phyloP scores from a whole-genome alignment of 1,284 basidiomycete genomes.

The Moniliella sp. region DNA sequence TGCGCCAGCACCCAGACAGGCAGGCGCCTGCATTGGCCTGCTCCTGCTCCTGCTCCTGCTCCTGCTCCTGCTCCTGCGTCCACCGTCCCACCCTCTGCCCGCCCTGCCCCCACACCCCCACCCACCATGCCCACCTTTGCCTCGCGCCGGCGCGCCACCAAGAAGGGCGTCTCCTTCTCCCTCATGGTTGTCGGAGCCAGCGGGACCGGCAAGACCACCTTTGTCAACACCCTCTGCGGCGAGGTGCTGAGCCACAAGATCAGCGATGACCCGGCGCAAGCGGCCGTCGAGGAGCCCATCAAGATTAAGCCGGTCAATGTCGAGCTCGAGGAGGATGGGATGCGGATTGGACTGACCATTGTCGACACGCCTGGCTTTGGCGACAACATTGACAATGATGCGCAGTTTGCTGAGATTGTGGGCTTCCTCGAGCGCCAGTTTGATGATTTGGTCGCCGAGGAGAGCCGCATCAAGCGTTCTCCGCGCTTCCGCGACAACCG shows the following conservation, averaged over 20 bases:
- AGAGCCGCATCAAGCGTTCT: slow-evolving; percentile 97
- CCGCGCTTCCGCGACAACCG: slow-evolving; percentile 89
- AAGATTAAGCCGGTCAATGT: slow-evolving; percentile 46
- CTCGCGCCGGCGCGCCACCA: slow-evolving; percentile 24
- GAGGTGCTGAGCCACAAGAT: slow-evolving; percentile 48
- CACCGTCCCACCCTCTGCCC: too few species aligned
- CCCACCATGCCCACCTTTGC: too few species aligned
- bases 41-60: too few species aligned
- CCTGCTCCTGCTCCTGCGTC: too few species aligned
- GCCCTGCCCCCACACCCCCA: too few species aligned
- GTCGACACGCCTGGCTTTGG: slow-evolving; percentile 98
- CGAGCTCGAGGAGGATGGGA: slow-evolving; percentile 91
- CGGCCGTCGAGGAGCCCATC: slow-evolving; percentile 80
- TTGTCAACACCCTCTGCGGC: slow-evolving; percentile 27
- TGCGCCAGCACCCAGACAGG: too few species aligned
- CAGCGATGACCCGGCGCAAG: slow-evolving; percentile 62
- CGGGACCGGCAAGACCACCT: slow-evolving; percentile 30
- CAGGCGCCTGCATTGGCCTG: too few species aligned
- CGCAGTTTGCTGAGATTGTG: slow-evolving; percentile 74
- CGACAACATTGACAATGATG: slow-evolving; percentile 96
- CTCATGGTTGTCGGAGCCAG: slow-evolving; percentile 32
- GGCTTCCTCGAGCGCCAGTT: slow-evolving; percentile 95
- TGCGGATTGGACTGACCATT: slow-evolving; percentile 88
- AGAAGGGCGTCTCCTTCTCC: slow-evolving; percentile 34
- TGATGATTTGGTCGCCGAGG: slow-evolving; percentile 93